Evolutionary conservation across 1,284 basidiomycete genomes (phyloP).

Genomic region (Schizophyllum commune): DNA sequence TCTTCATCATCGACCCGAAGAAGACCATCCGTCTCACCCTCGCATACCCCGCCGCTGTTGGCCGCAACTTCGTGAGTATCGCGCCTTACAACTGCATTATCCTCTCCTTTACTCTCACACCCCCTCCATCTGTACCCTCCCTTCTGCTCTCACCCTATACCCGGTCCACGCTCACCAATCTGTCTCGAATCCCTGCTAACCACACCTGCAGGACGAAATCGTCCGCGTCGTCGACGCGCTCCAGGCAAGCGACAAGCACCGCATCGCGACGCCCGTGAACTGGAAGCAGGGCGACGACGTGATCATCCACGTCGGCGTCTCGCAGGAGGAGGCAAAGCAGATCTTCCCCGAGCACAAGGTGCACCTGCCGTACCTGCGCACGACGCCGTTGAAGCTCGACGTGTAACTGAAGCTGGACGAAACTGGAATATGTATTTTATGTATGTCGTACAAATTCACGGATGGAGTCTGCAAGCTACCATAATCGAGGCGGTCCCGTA

Average conservation of each 20-base stretch:
- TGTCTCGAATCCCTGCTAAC: constrained; percentile 1
- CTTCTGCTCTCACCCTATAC: too few species aligned
- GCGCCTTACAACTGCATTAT: constrained; percentile 48
- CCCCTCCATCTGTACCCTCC: too few species aligned
- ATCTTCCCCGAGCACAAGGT: constrained; percentile 72
- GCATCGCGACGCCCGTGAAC: constrained; percentile 84
- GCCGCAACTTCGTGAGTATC: constrained; percentile 84
- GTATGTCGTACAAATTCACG: too few species aligned
- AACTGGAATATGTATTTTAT: too few species aligned
- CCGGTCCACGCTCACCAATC: too few species aligned
- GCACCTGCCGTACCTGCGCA: constrained; percentile 73
- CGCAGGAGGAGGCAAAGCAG: constrained; percentile 82
- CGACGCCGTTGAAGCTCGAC: constrained; percentile 48
- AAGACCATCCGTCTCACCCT: constrained; percentile 87
- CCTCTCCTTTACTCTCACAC: not conserved
- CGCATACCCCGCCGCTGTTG: constrained; percentile 85
- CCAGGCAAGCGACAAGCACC: constrained; percentile 90
- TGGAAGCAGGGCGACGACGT: constrained; percentile 93
- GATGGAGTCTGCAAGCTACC: too few species aligned
- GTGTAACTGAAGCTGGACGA: not conserved
- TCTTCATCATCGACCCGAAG: constrained; percentile 91
- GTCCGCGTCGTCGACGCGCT: constrained; percentile 45
- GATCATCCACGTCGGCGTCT: constrained; percentile 89
- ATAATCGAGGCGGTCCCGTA: too few species aligned
- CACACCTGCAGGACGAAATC: constrained; percentile 17